phyloP scores from a whole-genome alignment of 352 stramenopile species.

The Aphanomyces euteiches region DNA sequence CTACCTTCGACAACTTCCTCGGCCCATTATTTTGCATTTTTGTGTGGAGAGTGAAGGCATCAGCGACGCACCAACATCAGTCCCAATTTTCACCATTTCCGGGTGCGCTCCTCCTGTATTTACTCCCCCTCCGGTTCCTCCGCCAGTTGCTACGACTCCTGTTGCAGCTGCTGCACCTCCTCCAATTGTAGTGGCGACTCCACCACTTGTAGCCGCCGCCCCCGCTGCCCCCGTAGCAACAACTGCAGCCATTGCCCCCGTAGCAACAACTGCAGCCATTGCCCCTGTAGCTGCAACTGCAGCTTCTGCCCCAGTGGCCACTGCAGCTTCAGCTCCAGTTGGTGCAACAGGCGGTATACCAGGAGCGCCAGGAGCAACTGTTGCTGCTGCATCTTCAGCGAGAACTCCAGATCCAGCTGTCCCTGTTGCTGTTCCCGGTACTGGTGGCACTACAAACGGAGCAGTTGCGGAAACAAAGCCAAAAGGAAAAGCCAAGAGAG shows the following conservation, averaged over 20 bases:
- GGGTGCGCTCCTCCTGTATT: neutral
- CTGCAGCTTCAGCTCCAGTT: no score
- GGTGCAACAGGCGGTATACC: no score
- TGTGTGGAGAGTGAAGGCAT: conserved; percentile 4
- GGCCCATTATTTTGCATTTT: conserved; percentile 6
- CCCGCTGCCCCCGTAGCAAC: neutral
- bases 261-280: neutral
- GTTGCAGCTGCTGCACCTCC: neutral
- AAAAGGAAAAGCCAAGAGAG: neutral
- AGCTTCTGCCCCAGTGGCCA: no score
- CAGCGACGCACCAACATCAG: neutral
- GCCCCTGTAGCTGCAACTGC: neutral
- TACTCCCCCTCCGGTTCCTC: neutral
- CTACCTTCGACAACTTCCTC: neutral
- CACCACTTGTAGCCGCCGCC: neutral
- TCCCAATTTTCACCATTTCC: neutral
- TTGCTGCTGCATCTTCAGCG: no score
- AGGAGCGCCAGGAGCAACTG: no score
- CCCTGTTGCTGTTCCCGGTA: no score
- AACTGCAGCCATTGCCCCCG: neutral
- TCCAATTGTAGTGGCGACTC: neutral
- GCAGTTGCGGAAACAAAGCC: no score
- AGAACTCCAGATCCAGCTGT: no score
- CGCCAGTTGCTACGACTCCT: neutral
- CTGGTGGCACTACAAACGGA: no score